Evolutionary conservation across 2,329 filamentous ascomycete species (phyloP).

Genomic region (Samsoniella hepiali): DNA sequence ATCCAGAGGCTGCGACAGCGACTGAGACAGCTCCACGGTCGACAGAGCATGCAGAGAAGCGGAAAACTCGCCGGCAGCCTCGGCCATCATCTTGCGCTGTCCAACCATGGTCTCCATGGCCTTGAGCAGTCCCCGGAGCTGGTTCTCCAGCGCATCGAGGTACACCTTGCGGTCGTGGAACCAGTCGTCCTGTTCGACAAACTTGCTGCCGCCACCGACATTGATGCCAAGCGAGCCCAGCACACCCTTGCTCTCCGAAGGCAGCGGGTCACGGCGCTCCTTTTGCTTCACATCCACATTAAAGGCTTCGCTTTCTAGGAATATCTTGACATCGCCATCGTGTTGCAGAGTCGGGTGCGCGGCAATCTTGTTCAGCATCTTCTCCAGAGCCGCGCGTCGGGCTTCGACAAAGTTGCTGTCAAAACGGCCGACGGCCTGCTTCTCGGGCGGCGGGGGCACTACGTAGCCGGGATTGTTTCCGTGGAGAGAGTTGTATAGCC

Average conservation of each 20-base stretch:
- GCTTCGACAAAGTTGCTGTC: constrained; percentile 96
- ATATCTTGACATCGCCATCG: constrained; percentile 90
- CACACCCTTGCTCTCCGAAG: constrained; percentile 90
- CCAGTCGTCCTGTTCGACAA: constrained; percentile 98
- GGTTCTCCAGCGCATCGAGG: constrained; percentile 86
- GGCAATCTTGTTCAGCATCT: constrained; percentile 96
- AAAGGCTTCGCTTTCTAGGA: constrained; percentile 93
- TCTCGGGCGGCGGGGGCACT: constrained; percentile 93
- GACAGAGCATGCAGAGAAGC: constrained; percentile 89
- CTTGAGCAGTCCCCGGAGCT: constrained; percentile 86
- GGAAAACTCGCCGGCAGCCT: constrained; percentile 91
- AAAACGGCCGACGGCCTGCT: constrained; percentile 94
- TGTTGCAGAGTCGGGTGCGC: constrained; percentile 87
- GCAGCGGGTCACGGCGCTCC: constrained; percentile 80
- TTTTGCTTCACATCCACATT: constrained; percentile 98
- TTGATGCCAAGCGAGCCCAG: constrained; percentile 79
- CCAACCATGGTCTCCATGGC: constrained; percentile 89
- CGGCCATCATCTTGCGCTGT: constrained; percentile 89
- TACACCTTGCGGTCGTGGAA: constrained; percentile 97
- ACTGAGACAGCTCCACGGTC: constrained; percentile 85
- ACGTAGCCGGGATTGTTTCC: constrained; percentile 93
- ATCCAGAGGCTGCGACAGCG: constrained; percentile 83
- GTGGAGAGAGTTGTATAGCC: constrained; percentile 94
- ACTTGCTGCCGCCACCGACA: constrained; percentile 77
- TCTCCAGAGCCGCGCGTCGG: constrained; percentile 83